Conservation (phyloP, 352 stramenopile species). For the Globisporangium iwayamae region DNA sequence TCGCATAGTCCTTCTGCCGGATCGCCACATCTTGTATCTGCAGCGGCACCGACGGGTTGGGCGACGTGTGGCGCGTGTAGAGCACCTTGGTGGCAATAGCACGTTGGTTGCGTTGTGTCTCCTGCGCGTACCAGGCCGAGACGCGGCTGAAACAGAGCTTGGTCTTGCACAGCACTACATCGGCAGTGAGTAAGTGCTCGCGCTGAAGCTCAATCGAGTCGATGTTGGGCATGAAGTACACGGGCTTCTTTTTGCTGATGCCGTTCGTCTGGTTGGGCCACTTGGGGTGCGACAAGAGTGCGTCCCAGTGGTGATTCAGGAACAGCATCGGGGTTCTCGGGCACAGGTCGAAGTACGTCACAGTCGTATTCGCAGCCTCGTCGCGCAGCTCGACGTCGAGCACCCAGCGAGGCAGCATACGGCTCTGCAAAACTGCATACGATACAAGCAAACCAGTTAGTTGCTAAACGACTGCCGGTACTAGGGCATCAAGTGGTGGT, state of each 20-base stretch:
- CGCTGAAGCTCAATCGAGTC: slow-evolving; percentile 54
- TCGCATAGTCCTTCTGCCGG: slow-evolving; percentile 32
- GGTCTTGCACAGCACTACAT: slow-evolving; percentile 65
- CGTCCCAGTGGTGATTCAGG: slow-evolving; percentile 60
- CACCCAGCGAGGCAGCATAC: slow-evolving; percentile 11
- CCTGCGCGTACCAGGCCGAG: slow-evolving; percentile 41
- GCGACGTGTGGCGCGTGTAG: slow-evolving; percentile 53
- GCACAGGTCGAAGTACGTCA: slow-evolving; percentile 54
- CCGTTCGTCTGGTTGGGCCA: slow-evolving; percentile 6
- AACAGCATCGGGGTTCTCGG: slow-evolving; percentile 46
- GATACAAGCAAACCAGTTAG: not conserved
- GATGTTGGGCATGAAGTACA: slow-evolving; percentile 51
- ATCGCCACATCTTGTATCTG: slow-evolving; percentile 21
- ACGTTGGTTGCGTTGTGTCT: slow-evolving; percentile 27
- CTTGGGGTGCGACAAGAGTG: not conserved
- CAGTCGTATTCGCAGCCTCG: not conserved
- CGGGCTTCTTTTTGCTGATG: slow-evolving; percentile 43
- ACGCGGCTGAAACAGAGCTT: slow-evolving; percentile 36
- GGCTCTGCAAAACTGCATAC: slow-evolving; percentile 8
- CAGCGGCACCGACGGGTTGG: slow-evolving; percentile 24
- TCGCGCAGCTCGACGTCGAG: slow-evolving; percentile 3
- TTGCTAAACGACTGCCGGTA: too few relatives aligned
- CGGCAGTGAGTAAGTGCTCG: slow-evolving; percentile 41
- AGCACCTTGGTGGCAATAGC: slow-evolving; percentile 27
- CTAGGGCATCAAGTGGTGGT: too few relatives aligned